Evolutionary conservation across 1,284 basidiomycete genomes (phyloP).

Genomic region (Cutaneotrichosporon sp.): DNA sequence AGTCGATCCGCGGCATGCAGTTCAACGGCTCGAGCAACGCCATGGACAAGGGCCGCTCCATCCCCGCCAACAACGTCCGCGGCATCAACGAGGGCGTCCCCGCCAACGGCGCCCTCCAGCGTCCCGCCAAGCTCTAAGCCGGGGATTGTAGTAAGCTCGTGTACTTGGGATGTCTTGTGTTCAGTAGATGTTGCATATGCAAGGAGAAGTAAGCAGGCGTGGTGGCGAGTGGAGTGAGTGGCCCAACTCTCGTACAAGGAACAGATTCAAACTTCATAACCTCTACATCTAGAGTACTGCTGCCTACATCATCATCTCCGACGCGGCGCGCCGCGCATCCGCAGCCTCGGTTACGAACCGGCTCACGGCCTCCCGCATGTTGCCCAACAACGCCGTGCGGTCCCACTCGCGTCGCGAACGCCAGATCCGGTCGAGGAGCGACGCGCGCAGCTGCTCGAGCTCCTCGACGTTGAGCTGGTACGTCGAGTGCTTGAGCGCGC

Average conservation of each 20-base stretch:
- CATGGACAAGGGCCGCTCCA: constrained; percentile 9
- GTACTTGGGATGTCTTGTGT: background rate
- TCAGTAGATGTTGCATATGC: background rate
- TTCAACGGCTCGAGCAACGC: constrained; percentile 57
- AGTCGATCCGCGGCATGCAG: constrained; percentile 61
- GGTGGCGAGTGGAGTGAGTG: background rate
- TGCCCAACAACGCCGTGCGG: constrained; percentile 64
- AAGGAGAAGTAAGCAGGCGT: background rate
- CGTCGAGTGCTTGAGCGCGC: constrained; percentile 54
- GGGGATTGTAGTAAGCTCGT: constrained; percentile 8
- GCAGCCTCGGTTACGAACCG: constrained; percentile 27
- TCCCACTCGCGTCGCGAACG: constrained; percentile 79
- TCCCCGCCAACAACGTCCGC: constrained; percentile 17
- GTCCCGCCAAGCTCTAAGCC: constrained; percentile 3
- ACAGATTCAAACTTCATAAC: background rate
- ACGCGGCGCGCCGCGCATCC: background rate
- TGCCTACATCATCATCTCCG: background rate
- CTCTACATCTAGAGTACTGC: constrained; percentile 1
- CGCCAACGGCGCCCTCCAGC: constrained; percentile 18
- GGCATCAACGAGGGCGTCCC: constrained; percentile 15
- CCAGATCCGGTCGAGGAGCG: constrained; percentile 79
- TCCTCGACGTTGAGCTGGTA: constrained; percentile 73
- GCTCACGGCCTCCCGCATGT: constrained; percentile 54
- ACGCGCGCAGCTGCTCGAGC: constrained; percentile 88
- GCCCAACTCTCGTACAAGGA: too few species aligned